Evolutionary conservation across 2,329 filamentous ascomycete genomes (phyloP).

Genomic region (Monilinia fructicola): DNA sequence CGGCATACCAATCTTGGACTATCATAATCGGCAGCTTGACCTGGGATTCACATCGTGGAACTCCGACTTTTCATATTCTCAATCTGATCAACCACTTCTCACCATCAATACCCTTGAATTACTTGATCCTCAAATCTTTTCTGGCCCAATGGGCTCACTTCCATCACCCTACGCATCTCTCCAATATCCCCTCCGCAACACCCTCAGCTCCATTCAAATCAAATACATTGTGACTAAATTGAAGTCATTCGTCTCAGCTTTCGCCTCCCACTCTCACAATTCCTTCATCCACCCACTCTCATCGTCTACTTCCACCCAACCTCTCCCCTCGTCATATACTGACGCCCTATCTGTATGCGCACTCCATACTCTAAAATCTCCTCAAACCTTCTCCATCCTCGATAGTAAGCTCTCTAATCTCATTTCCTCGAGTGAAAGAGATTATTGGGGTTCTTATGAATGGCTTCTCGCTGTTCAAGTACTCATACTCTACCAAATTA

Average conservation of each 20-base stretch:
- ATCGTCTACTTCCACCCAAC: constrained; percentile 13
- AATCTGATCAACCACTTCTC: background rate
- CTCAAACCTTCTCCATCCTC: constrained; percentile 27
- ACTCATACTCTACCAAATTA: constrained; percentile 38
- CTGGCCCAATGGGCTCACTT: background rate
- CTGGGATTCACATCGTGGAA: background rate
- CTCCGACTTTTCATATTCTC: background rate
- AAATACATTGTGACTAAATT: constrained; percentile 27
- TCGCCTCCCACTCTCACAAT: constrained; percentile 27
- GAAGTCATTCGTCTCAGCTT: constrained; percentile 22
- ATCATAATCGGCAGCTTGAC: background rate
- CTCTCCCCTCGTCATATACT: constrained; percentile 27
- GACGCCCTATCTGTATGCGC: constrained; percentile 28
- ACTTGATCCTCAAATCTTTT: background rate
- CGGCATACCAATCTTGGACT: background rate
- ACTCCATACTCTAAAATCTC: constrained; percentile 28
- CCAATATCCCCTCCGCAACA: constrained; percentile 15
- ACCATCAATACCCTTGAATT: too few relatives aligned
- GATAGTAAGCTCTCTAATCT: constrained; percentile 26
- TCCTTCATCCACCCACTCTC: constrained; percentile 31
- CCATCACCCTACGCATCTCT: constrained; percentile 24
- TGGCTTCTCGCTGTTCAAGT: constrained; percentile 31
- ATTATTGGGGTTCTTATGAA: constrained; percentile 19
- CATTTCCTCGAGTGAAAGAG: constrained; percentile 17
- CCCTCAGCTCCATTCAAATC: constrained; percentile 21